phyloP scores from a whole-genome alignment of 768 basidiomycete species.

The Leccinum uliginosum region DNA sequence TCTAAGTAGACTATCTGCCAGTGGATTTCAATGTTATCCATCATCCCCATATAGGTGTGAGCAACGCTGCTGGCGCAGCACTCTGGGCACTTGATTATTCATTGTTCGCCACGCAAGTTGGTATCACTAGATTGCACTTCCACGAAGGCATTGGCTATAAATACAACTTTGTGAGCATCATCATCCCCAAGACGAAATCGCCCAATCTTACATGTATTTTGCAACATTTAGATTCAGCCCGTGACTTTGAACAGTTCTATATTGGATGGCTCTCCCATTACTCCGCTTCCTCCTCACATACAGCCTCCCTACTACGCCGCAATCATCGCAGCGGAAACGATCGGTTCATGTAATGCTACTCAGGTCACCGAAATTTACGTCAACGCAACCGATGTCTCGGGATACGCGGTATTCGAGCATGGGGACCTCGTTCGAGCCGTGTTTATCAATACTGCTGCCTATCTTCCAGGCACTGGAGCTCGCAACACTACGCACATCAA shows the following conservation, averaged over 20 bases:
- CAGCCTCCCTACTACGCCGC: slow-evolving; percentile 66
- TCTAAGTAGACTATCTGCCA: no score
- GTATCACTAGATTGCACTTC: slow-evolving; percentile 54
- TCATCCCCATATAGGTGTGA: slow-evolving; percentile 46
- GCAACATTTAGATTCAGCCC: slow-evolving; percentile 55
- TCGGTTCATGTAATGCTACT: slow-evolving; percentile 42
- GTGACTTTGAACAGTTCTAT: slow-evolving; percentile 52
- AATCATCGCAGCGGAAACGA: slow-evolving; percentile 54
- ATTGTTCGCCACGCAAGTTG: slow-evolving; percentile 53
- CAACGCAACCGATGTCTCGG: slow-evolving; percentile 45
- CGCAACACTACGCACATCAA: slow-evolving; percentile 42
- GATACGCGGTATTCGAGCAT: slow-evolving; percentile 59
- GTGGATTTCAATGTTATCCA: not conserved
- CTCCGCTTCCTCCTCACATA: slow-evolving; percentile 54
- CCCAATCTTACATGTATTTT: not conserved
- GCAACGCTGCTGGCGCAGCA: slow-evolving; percentile 67
- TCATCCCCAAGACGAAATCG: not conserved
- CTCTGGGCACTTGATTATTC: slow-evolving; percentile 67
- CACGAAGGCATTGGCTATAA: slow-evolving; percentile 70
- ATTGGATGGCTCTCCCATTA: slow-evolving; percentile 47
- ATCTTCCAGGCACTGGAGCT: slow-evolving; percentile 31
- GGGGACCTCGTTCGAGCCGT: slow-evolving; percentile 42
- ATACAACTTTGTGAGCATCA: slow-evolving; percentile 50
- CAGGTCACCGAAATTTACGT: slow-evolving; percentile 46
- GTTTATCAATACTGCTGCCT: slow-evolving; percentile 58